These are phyloP conservation scores for Schwanniomyces yamadae DNA, from an alignment of 805 yeast species.

Conservation along the genomic window DNA sequence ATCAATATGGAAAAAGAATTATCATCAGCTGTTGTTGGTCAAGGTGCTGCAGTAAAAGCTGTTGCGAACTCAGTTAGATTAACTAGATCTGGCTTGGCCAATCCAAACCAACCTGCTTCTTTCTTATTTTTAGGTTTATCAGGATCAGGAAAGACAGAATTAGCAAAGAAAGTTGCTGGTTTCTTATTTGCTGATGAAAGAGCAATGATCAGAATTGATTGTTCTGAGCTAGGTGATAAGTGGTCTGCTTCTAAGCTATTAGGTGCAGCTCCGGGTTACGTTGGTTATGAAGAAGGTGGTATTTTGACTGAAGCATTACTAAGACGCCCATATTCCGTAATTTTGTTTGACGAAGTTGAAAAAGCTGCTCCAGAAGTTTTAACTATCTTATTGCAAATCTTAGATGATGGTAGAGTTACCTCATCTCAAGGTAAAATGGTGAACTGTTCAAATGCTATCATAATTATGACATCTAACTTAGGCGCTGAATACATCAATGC, in stretches of 20 bases:
- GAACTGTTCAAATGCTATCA: slow-evolving; percentile 87
- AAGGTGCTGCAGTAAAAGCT: slow-evolving; percentile 91
- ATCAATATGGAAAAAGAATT: slow-evolving; percentile 92
- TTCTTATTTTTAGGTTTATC: slow-evolving; percentile 92
- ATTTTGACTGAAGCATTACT: slow-evolving; percentile 87
- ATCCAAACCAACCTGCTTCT: slow-evolving; percentile 95
- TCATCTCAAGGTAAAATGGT: slow-evolving; percentile 92
- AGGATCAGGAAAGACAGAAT: slow-evolving; percentile 97
- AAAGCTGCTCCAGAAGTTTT: slow-evolving; percentile 98
- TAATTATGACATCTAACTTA: slow-evolving; percentile 95
- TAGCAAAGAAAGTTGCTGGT: slow-evolving; percentile 95
- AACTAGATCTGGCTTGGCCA: slow-evolving; percentile 90
- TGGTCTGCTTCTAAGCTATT: slow-evolving; percentile 92
- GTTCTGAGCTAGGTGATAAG: slow-evolving; percentile 94
- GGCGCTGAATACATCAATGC: slow-evolving; percentile 89
- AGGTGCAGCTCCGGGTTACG: slow-evolving; percentile 95
- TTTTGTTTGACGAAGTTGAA: slow-evolving; percentile 95
- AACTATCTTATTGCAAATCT: slow-evolving; percentile 84
- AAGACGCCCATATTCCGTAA: slow-evolving; percentile 93
- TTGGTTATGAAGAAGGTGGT: slow-evolving; percentile 98
- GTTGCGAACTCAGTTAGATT: slow-evolving; percentile 94
- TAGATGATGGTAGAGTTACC: slow-evolving; percentile 96
- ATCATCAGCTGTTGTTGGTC: slow-evolving; percentile 86
- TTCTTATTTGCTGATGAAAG: slow-evolving; percentile 94
- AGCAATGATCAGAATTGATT: slow-evolving; percentile 96